Percentiles rank a stretch among this genome's conserved stretches.
Conservation (phyloP, 73 alveolate genomes). For the Tetrahymena malaccensis region DNA sequence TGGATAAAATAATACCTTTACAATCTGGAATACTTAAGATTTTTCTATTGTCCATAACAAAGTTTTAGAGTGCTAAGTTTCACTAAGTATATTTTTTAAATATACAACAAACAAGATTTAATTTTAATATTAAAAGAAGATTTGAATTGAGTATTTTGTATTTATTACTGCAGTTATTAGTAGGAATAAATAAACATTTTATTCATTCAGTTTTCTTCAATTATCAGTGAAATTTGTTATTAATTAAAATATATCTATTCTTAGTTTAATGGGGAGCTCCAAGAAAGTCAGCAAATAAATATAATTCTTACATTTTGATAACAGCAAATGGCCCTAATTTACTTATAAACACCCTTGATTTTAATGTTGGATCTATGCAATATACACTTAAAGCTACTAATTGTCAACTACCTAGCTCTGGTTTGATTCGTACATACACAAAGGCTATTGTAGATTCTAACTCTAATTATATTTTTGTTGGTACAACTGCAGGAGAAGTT, state of each 20-base stretch:
- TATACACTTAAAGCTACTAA: constrained; percentile 50
- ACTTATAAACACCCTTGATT: constrained; percentile 58
- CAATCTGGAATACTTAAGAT: constrained; percentile 72
- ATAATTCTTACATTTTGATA: constrained; percentile 57
- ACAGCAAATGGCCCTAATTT: constrained; percentile 59
- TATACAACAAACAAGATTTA: no score
- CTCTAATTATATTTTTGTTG: constrained; percentile 67
- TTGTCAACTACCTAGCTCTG: constrained; percentile 76
- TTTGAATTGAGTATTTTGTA: no score
- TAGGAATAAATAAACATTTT: background rate
- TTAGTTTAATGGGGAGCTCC: constrained; percentile 65
- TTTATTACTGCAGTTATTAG: background rate
- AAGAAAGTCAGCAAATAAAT: constrained; percentile 61
- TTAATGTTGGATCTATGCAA: constrained; percentile 73
- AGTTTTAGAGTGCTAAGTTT: constrained; percentile 51
- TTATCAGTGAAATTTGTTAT: no score
- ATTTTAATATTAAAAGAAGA: no score
- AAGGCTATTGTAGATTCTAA: constrained; percentile 53
- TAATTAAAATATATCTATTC: background rate
- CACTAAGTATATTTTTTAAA: background rate
- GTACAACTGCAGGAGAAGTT: constrained; percentile 85
- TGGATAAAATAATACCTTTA: constrained; percentile 60
- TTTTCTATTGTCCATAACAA: constrained; percentile 68
- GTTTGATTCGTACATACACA: constrained; percentile 75
- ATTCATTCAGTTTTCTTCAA: no score